Evolutionary conservation across 2,329 filamentous ascomycete genomes (phyloP), one percentile per base, ranked within the genome.

Genomic region (Aspergillus tubingensis): DNA sequence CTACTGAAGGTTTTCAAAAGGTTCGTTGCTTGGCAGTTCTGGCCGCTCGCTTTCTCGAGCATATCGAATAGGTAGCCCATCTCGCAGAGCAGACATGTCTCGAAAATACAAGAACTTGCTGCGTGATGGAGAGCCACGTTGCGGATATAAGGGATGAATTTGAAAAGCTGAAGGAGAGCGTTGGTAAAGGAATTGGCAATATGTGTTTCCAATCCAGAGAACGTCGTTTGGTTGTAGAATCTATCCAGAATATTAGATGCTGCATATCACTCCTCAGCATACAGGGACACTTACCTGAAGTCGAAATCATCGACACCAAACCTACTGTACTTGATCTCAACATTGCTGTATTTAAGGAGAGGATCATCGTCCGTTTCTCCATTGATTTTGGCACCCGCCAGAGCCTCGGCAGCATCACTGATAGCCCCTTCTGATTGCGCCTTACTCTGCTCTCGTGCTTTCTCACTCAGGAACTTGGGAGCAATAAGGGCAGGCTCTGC

Each of bases 251-350:
- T 11, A 23, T 57, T 4, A 54, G 36, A 13, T 43, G 8, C 15
- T 44, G 38, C 5, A 15, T 30, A 17, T 15, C 8, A 19, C 30
- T 7, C 2, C 8, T 5, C 8, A 8, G 8, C 10, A 68, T 47
- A 71, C 60, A 17, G 21, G 2, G 7, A 81, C 10, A 91, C 97
- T 76, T 90, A 97, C 88, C 90, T 90, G 77, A 99, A 99, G 76
- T 99, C 95, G 74, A 99, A 99, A 76, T 99, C 96, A 70, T 98
- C 94, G n/a, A 99, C 92, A 19, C 95, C 95, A 76, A 97, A 99
- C 73, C 92, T 96, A 82, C 94, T 97, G 80, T 98, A 99, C 74
- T 97, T 97, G 79, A 99, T 99, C 75, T 98, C 94, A 10, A 97
- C 91, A 69, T 92, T 93, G 65, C 91, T 88, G 75, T 99, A 99